Percentiles rank a stretch among this genome's conserved stretches.
These are phyloP conservation scores for Tricholoma sp. DNA, from an alignment of 768 basidiomycete species.

Conservation along the genomic window DNA sequence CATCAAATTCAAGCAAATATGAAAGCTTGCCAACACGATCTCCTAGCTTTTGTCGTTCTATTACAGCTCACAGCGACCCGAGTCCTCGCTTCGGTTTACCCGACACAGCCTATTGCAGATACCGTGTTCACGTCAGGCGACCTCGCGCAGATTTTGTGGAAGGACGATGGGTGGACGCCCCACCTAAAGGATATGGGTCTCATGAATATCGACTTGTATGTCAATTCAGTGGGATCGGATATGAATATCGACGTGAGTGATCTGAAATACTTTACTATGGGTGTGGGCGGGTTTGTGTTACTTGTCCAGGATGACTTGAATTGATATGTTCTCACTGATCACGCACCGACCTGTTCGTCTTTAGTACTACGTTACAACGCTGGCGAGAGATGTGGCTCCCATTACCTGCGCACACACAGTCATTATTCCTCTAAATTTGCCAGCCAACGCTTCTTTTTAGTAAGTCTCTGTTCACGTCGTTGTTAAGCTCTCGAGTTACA, in stretches of 20 bases:
- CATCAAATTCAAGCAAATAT: too few species aligned
- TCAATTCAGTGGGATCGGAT: conserved; percentile 18
- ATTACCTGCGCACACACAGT: conserved; percentile 21
- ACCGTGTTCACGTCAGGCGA: conserved; percentile 43
- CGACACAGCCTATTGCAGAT: conserved; percentile 41
- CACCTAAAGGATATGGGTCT: conserved; percentile 34
- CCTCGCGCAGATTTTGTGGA: conserved; percentile 41
- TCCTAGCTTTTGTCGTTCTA: not conserved
- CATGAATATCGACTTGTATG: conserved; percentile 43
- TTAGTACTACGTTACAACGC: conserved; percentile 35
- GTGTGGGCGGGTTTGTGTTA: not conserved
- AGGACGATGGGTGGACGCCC: conserved; percentile 40
- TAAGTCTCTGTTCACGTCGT: conserved; percentile 13
- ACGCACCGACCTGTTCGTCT: not conserved
- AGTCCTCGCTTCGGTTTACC: conserved; percentile 33
- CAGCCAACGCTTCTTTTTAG: conserved; percentile 23
- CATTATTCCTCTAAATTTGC: conserved; percentile 26
- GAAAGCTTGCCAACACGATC: not conserved
- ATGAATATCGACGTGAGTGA: conserved; percentile 26
- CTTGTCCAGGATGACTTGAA: not conserved
- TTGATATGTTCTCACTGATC: not conserved
- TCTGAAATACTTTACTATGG: not conserved
- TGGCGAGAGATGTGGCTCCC: conserved; percentile 42
- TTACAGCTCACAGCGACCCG: not conserved
- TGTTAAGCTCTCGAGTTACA: not conserved